Conservation (phyloP, 768 basidiomycete genomes). For the Sistotremastrum niveocremeum region DNA sequence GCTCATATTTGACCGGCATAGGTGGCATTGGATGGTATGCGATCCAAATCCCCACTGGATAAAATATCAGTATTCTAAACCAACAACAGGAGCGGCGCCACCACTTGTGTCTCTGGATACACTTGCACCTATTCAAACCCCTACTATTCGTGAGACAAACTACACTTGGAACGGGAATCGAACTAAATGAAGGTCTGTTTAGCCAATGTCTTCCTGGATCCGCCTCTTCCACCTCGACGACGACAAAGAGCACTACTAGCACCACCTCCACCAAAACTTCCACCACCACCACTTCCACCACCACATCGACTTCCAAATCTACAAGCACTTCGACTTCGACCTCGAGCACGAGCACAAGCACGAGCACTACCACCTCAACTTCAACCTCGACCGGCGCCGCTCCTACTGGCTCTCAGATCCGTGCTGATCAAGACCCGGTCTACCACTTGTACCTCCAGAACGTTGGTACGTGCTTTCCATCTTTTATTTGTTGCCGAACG, state of each 20-base stretch:
- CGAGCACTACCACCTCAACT: constrained; percentile 7
- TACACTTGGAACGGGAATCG: too few relatives aligned
- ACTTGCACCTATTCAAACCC: constrained; percentile 27
- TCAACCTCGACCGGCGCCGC: constrained; percentile 12
- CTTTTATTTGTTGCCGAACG: neutral
- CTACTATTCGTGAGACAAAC: too few relatives aligned
- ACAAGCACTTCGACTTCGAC: constrained; percentile 13
- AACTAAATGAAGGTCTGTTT: too few relatives aligned
- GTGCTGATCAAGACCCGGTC: constrained; percentile 36
- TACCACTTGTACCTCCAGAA: constrained; percentile 46
- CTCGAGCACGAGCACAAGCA: too few relatives aligned
- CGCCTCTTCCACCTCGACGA: constrained; percentile 4
- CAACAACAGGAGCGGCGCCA: constrained; percentile 25
- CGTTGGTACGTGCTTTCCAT: constrained; percentile 19
- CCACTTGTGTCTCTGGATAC: constrained; percentile 30
- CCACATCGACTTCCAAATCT: constrained; percentile 21
- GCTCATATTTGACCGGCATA: neutral
- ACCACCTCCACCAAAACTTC: constrained; percentile 15
- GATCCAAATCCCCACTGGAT: too few relatives aligned
- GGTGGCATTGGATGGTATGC: constrained; percentile 3
- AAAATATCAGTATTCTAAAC: neutral
- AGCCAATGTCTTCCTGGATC: constrained; percentile 35
- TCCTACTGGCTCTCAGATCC: constrained; percentile 32
- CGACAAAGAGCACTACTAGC: constrained; percentile 4
- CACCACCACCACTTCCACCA: constrained; percentile 15